Conservation (phyloP, 495 filamentous ascomycete genomes). For the Penicillium herquei region DNA sequence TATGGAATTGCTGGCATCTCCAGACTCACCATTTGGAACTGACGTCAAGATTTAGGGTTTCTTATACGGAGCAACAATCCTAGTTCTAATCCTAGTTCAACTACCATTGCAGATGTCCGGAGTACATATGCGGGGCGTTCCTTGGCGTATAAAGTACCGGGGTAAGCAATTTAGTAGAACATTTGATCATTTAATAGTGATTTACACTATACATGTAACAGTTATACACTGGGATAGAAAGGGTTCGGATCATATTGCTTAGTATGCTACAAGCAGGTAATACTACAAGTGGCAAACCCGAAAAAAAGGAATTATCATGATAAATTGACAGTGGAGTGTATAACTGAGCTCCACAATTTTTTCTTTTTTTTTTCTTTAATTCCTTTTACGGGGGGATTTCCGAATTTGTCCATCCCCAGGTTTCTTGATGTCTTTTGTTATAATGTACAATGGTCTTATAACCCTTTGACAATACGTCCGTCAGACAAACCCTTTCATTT, state of each 20-base stretch:
- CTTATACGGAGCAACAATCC: too few species aligned
- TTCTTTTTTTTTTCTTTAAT: not conserved
- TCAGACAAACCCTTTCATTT: not conserved
- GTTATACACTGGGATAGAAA: too few species aligned
- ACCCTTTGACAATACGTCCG: too few species aligned
- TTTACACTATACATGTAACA: too few species aligned
- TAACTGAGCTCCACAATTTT: not conserved
- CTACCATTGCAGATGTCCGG: not conserved
- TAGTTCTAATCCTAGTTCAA: not conserved
- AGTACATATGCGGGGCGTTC: not conserved
- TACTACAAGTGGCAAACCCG: not conserved
- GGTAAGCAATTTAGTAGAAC: not conserved
- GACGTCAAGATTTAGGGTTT: too few species aligned
- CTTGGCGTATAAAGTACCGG: conserved; percentile 1
- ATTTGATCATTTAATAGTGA: too few species aligned
- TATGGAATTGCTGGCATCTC: too few species aligned
- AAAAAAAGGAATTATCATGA: too few species aligned
- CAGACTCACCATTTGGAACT: too few species aligned
- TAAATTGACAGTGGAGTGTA: not conserved
- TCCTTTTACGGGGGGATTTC: not conserved
- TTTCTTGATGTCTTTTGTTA: not conserved
- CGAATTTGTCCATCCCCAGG: conserved; percentile 1
- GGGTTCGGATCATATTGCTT: too few species aligned
- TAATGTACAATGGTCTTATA: too few species aligned
- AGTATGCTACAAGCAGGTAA: too few species aligned